Evolutionary conservation across 2,329 filamentous ascomycete genomes (phyloP).

Genomic region (Apiospora malaysiana): DNA sequence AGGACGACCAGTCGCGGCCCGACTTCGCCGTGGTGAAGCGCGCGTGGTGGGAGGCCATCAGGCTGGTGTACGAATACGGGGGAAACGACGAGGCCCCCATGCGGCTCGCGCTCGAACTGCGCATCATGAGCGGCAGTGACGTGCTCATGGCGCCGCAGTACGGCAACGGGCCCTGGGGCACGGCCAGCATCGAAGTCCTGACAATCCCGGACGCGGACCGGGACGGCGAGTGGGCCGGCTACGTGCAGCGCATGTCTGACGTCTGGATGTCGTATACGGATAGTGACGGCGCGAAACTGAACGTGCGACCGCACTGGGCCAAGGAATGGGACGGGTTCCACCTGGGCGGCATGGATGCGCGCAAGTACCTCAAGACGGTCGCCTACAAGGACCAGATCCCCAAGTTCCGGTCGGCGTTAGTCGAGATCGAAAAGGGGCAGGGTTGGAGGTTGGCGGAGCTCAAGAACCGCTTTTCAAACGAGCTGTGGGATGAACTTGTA

Average conservation of each 20-base stretch:
- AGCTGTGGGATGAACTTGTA: slow-evolving; percentile 41
- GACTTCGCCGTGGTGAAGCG: slow-evolving; percentile 50
- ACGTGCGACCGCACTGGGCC: slow-evolving; percentile 52
- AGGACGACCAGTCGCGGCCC: slow-evolving; percentile 37
- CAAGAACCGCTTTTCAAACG: slow-evolving; percentile 47
- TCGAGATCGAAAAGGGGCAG: slow-evolving; percentile 44
- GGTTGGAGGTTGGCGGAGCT: slow-evolving; percentile 47
- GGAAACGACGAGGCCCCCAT: slow-evolving; percentile 39
- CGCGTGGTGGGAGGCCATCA: slow-evolving; percentile 58
- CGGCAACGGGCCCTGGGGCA: slow-evolving; percentile 46
- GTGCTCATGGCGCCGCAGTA: slow-evolving; percentile 51
- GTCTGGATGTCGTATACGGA: slow-evolving; percentile 48
- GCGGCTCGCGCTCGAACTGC: slow-evolving; percentile 51
- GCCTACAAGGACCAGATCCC: slow-evolving; percentile 46
- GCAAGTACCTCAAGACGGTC: slow-evolving; percentile 39
- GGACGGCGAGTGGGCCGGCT: slow-evolving; percentile 43
- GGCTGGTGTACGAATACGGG: slow-evolving; percentile 46
- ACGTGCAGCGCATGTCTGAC: slow-evolving; percentile 48
- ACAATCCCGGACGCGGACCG: slow-evolving; percentile 47
- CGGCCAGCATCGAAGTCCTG: slow-evolving; percentile 49
- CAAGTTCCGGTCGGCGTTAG: slow-evolving; percentile 42
- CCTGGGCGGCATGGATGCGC: slow-evolving; percentile 13
- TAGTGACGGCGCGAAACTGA: slow-evolving; percentile 38
- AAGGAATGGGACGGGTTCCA: slow-evolving; percentile 48
- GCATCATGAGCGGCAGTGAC: slow-evolving; percentile 49